phyloP scores from a whole-genome alignment of 306 rosid species.

The Astragalus glycyphyllos region DNA sequence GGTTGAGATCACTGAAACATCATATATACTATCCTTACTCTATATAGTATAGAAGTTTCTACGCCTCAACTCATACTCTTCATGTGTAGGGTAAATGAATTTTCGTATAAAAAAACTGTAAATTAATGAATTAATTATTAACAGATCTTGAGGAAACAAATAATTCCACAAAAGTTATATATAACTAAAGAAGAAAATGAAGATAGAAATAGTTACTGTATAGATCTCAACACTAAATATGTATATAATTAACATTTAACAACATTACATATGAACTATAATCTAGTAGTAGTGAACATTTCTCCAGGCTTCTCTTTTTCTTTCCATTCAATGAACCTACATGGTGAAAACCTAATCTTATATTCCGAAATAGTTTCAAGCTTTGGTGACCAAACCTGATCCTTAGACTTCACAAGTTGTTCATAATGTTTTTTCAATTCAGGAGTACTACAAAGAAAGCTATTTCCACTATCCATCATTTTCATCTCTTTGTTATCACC shows the following conservation, averaged over 20 bases:
- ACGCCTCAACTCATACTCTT: no score
- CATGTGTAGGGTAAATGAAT: no score
- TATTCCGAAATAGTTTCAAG: conserved; percentile 86
- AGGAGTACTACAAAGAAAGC: conserved; percentile 81
- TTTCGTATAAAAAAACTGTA: no score
- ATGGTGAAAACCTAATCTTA: conserved; percentile 78
- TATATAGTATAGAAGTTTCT: no score
- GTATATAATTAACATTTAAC: conserved; percentile 10
- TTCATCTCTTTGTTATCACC: not conserved
- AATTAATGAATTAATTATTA: no score
- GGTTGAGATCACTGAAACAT: no score
- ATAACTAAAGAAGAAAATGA: not conserved
- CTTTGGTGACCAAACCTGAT: conserved; percentile 87
- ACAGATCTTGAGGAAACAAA: not conserved
- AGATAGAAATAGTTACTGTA: not conserved
- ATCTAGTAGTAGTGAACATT: conserved; percentile 2
- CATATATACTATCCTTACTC: no score
- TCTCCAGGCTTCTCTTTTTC: conserved; percentile 52
- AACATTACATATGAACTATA: conserved; percentile 2
- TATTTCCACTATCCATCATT: conserved; percentile 22
- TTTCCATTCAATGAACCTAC: conserved; percentile 69
- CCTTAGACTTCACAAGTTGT: conserved; percentile 78
- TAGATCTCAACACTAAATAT: conserved; percentile 2
- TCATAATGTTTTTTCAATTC: conserved; percentile 89
- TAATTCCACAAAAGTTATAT: not conserved